Evolutionary conservation across 2,329 filamentous ascomycete species (phyloP), one percentile per base, ranked within the genome.

Genomic region (Fusarium praegraminearum): DNA sequence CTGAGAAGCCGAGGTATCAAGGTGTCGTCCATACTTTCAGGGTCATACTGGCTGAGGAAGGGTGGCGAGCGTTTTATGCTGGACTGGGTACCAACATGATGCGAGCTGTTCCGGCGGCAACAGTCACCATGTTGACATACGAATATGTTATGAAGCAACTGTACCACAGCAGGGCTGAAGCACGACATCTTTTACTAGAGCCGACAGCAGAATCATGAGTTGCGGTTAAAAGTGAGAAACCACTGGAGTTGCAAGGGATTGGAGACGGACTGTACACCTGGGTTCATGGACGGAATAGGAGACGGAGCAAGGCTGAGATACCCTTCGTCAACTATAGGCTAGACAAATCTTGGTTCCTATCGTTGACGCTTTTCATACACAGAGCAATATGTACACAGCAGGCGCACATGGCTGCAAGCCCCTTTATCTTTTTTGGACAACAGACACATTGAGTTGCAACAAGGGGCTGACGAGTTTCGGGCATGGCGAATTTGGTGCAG

Each of bases 81-180:
- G 96, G 96, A 36, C 93, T 99, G 85, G 96, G 96, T 38, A 97
- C 95, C 50, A 99, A 99, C 81, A 93, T 99, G 89, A 93, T 98
- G 85, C 89, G 96, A 59, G 96, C 96, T 10, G 91, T 99, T 15
- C 96, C 96, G 33, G 94, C 96, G 24, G 95, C 96, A 22, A 97
- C 97, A 76, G 97, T 97, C 28, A 99, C 96, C 5, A 97, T 99
- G 91, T 85, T 98, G 77, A 98, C 95, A 15, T 99, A 97, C 77
- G 96, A 99, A 81, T 96, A 91, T 73, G 82, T 85, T 51, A 89
- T 89, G 87, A 81, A 83, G 54, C 78, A 81, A 57, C 78, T 89
- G 22, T 85, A 85, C 65, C 77, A 80, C 58, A 76, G 78, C 30
- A 82, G 82, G 71, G 67, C 74, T 4, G 79, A 82, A 16, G 83